Conservation (phyloP, 2,329 filamentous ascomycete genomes). For the Acrocalymma vagum region DNA sequence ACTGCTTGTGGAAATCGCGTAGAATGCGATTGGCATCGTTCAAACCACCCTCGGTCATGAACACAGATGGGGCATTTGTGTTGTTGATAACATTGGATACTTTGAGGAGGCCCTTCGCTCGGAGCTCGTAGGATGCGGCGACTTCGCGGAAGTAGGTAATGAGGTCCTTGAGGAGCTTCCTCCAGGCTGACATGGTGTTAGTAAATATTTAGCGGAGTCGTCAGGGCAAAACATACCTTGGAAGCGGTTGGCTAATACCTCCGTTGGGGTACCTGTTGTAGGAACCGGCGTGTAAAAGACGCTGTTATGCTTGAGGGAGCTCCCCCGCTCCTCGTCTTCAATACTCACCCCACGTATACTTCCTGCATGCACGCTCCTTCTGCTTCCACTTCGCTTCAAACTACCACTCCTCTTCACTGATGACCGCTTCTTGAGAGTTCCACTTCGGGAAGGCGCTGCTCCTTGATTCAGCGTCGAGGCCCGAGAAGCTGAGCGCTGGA, state of each 20-base stretch:
- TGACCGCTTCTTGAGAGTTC: constrained; percentile 88
- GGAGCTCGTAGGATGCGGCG: constrained; percentile 85
- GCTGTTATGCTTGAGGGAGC: constrained; percentile 73
- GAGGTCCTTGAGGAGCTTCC: constrained; percentile 92
- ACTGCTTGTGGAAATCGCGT: constrained; percentile 81
- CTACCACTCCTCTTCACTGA: constrained; percentile 79
- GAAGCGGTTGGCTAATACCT: constrained; percentile 85
- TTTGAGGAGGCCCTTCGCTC: constrained; percentile 82
- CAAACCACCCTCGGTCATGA: constrained; percentile 83
- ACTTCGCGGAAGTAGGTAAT: constrained; percentile 95
- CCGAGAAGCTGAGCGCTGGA: constrained; percentile 71
- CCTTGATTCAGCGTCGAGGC: constrained; percentile 56
- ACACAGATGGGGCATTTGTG: constrained; percentile 75
- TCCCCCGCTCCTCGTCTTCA: constrained; percentile 73
- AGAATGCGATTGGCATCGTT: constrained; percentile 86
- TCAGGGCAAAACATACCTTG: constrained; percentile 68
- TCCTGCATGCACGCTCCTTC: constrained; percentile 82
- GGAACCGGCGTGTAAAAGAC: constrained; percentile 91
- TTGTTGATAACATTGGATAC: constrained; percentile 87
- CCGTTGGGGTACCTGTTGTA: constrained; percentile 86
- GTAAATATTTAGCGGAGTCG: constrained; percentile 2
- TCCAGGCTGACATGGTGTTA: constrained; percentile 75
- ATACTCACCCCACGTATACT: constrained; percentile 83
- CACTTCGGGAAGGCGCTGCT: constrained; percentile 64
- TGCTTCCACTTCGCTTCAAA: constrained; percentile 80